Percentiles rank a stretch among this genome's conserved stretches.
Conservation (phyloP, 228 moss, liverwort and hornwort genomes). For the Sphagnum magellanicum region DNA sequence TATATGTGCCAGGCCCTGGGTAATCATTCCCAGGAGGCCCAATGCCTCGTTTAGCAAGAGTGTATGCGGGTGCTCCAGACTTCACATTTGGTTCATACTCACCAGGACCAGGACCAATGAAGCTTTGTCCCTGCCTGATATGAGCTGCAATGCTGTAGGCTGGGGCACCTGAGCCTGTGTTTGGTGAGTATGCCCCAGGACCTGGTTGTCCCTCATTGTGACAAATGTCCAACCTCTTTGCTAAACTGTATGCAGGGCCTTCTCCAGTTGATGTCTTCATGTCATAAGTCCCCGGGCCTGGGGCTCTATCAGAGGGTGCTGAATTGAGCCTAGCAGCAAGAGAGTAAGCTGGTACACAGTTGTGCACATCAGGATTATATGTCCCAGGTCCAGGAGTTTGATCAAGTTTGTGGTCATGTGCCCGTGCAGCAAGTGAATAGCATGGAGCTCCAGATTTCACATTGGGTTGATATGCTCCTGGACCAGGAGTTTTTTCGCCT, state of each 20-base stretch:
- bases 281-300: constrained; percentile 7
- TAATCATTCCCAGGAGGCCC: constrained; percentile 8
- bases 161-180: constrained; percentile 28
- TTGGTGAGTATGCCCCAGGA: constrained; percentile 29
- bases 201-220: constrained; percentile 26
- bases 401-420: constrained; percentile 10
- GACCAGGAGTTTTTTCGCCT: constrained; percentile 31
- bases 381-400: constrained; percentile 22
- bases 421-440: constrained; percentile 16
- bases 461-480: constrained; percentile 27
- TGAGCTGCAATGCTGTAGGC: constrained; percentile 34
- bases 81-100: constrained; percentile 32
- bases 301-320: not conserved
- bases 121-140: constrained; percentile 10
- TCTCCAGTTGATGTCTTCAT: constrained; percentile 7
- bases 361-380: constrained; percentile 14
- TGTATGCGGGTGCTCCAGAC: constrained; percentile 35
- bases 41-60: constrained; percentile 17
- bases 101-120: constrained; percentile 49
- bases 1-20: constrained; percentile 29
- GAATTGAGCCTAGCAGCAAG: constrained; percentile 7
- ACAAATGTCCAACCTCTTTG: constrained; percentile 7
- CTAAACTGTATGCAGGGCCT: constrained; percentile 15
- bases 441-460: constrained; percentile 25
- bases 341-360: constrained; percentile 24